Base-by-base conservation (phyloP, 441 rosid genomes). In the Erodium trifolium region DNA sequence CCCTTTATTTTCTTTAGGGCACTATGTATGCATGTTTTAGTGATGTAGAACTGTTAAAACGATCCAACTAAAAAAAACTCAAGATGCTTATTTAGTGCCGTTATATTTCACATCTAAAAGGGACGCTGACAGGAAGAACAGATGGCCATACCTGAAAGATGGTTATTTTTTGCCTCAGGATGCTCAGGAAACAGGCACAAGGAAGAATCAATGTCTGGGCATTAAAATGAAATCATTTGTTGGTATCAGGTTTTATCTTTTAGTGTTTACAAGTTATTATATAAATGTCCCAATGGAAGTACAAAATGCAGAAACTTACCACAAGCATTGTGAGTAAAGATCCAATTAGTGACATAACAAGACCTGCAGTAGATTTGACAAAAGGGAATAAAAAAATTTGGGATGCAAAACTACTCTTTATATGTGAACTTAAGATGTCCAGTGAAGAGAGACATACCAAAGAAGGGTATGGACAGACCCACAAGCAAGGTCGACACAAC, bases 251-350 rank as follows among this genome's bases (percentile, higher is more conserved):
- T 47, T 47, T 47, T 13, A 47, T 47, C 55, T 47, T 2, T 47
- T 47, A 13, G 16, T 47, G 55, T 12, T 12, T 47, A 47, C 4
- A 2, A 14, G 31, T 59, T 59, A 17, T 5, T 6, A 7, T 5
- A 55, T 55, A 23, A 55, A 55, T 16, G 27, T 14, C 23, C 23
- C 62, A 6, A 7, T 55, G 3, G 23, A 53, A n/a, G 19, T 53
- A 16, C 60, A 14, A 55, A 6, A 35, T 39, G 37, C 18, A 53
- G 68, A 37, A 62, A 80, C 96, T 80, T 82, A 89, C 98, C 71
- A 93, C 90, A 70, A 93, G 91, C 98, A 93, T 91, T 67, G 97
- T 87, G 78, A 93, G 88, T 68, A 89, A 78, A 41, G 98, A 93
- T 82, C 98, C 97, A 35, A 93, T 89, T 73, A 93, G 67, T 37